Base-by-base conservation (phyloP, 2,329 filamentous ascomycete genomes). In the Ophiostoma sp. region DNA sequence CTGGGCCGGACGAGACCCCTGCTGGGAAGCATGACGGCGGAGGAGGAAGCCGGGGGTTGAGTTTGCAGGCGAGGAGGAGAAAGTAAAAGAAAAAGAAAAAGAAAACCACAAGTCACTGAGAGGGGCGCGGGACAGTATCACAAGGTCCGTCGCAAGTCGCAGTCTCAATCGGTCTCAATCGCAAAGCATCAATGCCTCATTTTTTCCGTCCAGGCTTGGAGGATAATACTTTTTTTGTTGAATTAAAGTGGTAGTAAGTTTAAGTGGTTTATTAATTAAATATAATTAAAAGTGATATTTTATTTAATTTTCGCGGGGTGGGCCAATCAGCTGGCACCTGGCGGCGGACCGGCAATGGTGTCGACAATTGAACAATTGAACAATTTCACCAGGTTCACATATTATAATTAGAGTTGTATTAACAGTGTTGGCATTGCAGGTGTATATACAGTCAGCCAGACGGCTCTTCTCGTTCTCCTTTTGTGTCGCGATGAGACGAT, bases 21-120 rank as follows among this genome's bases (percentile, higher is more conserved):
- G 74, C 83, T 83, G 76, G 83, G 83, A 76, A 88, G 79, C 86
- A 88, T 88, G 2, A 36, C 69, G 65, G 11, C n/a, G 65, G 36
- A 20, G 31, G 31, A 11, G 57, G 35, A 17, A 13, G 31, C 31
- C 7, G 60, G 60, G 20, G 60, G 23, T 6, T 11, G 39, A 27
- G 23, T 57, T 13, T 23, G 23, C n/a, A 65, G 62, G 17, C 62
- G 62, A 39, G 35, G 35, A 7, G 31, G 35, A 13, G 20, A 41
- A n/a, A 36, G 60, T 31, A 31, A 23, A 20, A 20, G 1, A 2
- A 17, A 10, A 20, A 35, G 15, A 3, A 17, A 64, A 2, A 31
- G 8, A 64, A 2, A 31, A 3, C 7, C 15, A 1, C 7, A 17
- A 33, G 7, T 17, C 17, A 15, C 39, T 13, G 60, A 33, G 7